Base-by-base conservation (phyloP, 805 yeast species). In the Nematodospora valgi region DNA sequence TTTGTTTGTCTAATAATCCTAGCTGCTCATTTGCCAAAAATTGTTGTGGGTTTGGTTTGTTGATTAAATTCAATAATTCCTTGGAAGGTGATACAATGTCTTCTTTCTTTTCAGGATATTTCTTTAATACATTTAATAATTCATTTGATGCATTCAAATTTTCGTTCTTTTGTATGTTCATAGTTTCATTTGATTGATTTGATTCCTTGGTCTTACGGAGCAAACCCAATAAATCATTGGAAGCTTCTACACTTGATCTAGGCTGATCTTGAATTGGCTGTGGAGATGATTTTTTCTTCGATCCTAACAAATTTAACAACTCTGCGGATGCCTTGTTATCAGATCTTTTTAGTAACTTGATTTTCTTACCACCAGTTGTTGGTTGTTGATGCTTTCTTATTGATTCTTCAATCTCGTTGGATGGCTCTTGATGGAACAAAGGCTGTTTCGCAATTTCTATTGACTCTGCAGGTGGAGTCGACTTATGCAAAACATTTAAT, bases 341-440 rank as follows among this genome's bases (percentile, higher is more conserved):
- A 2, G 55, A 40, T 36, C 58, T 48, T 40, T 54, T 59, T 41
- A 62, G 51, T 9, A 62, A 38, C 11, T 52, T 58, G 8, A 58
- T 40, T 37, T 59, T 56, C 39, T 52, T 59, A 1, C 54, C 60
- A 12, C 42, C 35, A 3, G 45, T 43, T 28, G 35, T 16, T 30
- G 33, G 18, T 22, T 35, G 35, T 37, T 40, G 11, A 32, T 39
- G 14, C 34, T 20, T 9, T 23, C 24, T 25, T 36, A 29, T 17
- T 10, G 40, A 19, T 22, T 44, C 48, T 39, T 54, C 61, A 18
- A 55, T 37, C 28, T 52, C 59, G 27, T 53, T 58, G 3, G 62
- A 54, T 5, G 58, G 49, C 14, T 24, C 20, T 23, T 26, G 32
- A 13, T 28, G 34, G 13, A 11, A 10, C 12, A 16, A 11, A n/a